Percentiles rank a stretch among this genome's conserved stretches.
phyloP scores from a whole-genome alignment of 176 grass and related monocot species.

The Pharus latifolius region DNA sequence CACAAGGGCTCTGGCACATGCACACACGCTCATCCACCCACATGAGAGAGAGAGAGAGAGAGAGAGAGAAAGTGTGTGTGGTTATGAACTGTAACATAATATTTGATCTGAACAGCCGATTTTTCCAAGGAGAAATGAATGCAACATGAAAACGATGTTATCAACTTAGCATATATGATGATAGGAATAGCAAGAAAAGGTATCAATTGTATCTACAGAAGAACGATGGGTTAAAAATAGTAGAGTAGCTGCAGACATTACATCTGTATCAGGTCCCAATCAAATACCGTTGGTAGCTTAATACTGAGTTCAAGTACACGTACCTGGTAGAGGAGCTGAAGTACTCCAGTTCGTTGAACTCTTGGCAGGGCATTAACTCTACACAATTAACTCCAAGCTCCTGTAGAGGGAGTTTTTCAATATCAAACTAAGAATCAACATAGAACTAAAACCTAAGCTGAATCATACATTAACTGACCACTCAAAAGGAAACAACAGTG shows the following conservation, averaged over 20 bases:
- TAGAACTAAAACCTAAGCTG: background rate
- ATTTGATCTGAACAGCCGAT: background rate
- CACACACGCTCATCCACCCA: too few species aligned
- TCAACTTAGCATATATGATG: background rate
- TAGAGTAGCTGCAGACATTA: background rate
- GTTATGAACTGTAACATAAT: background rate
- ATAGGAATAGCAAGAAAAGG: background rate
- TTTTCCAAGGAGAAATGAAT: too few species aligned
- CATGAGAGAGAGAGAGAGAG: too few species aligned
- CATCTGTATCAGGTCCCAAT: background rate
- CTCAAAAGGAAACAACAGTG: background rate
- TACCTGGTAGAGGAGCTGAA: conserved; percentile 60
- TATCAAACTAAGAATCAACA: conserved; percentile 18
- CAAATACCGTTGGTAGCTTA: background rate
- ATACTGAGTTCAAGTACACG: conserved; percentile 3
- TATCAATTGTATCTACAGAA: background rate
- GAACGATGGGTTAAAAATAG: background rate
- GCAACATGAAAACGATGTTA: too few species aligned
- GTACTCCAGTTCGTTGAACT: conserved; percentile 95
- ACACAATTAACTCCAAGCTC: conserved; percentile 89
- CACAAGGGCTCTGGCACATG: too few species aligned
- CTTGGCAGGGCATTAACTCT: conserved; percentile 94
- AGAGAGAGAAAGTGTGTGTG: too few species aligned
- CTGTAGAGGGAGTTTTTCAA: conserved; percentile 32
- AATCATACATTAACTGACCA: background rate